A percentile compares a stretch with the other conserved stretches of the same genome.
Conservation (phyloP, 345 rosid genomes). For the Arabidopsis suecica region DNA sequence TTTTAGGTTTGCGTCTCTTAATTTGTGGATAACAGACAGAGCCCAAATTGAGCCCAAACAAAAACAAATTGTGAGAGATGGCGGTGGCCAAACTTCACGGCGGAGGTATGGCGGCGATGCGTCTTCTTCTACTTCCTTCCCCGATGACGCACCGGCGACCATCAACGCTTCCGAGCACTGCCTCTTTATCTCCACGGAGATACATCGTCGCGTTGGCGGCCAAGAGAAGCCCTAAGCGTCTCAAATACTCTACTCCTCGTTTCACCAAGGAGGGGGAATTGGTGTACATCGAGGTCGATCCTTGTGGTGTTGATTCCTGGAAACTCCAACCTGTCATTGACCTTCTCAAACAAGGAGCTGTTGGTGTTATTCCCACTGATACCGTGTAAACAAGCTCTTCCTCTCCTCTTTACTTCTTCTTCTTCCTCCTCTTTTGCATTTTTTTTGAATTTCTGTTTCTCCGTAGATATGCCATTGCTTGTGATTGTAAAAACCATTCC, state of each 20-base stretch:
- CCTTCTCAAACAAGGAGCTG: slow-evolving; percentile 85
- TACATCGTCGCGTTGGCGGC: slow-evolving; percentile 56
- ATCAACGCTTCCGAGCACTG: slow-evolving; percentile 31
- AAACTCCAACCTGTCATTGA: slow-evolving; percentile 67
- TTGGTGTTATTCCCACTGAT: slow-evolving; percentile 94
- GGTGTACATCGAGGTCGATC: slow-evolving; percentile 72
- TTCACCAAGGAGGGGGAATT: slow-evolving; percentile 71
- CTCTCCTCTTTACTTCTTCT: not conserved
- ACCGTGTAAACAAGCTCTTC: slow-evolving; percentile 56
- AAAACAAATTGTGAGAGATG: not conserved
- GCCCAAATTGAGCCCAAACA: not conserved
- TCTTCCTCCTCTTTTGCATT: not conserved
- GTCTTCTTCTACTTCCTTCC: slow-evolving; percentile 26
- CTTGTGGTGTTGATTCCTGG: slow-evolving; percentile 75
- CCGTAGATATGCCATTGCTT: slow-evolving; percentile 74
- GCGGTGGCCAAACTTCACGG: slow-evolving; percentile 30
- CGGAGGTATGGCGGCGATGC: slow-evolving; percentile 4
- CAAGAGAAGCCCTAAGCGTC: slow-evolving; percentile 92
- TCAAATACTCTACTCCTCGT: slow-evolving; percentile 83
- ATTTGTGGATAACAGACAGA: not conserved
- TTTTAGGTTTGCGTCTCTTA: not conserved
- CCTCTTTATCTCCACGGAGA: slow-evolving; percentile 42
- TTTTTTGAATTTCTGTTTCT: not conserved
- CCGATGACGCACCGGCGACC: slow-evolving; percentile 26
- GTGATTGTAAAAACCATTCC: slow-evolving; percentile 70